A percentile compares a stretch with the other conserved stretches of the same genome.
Evolutionary conservation across 345 rosid species (phyloP).

Genomic region (Gossypium australe): DNA sequence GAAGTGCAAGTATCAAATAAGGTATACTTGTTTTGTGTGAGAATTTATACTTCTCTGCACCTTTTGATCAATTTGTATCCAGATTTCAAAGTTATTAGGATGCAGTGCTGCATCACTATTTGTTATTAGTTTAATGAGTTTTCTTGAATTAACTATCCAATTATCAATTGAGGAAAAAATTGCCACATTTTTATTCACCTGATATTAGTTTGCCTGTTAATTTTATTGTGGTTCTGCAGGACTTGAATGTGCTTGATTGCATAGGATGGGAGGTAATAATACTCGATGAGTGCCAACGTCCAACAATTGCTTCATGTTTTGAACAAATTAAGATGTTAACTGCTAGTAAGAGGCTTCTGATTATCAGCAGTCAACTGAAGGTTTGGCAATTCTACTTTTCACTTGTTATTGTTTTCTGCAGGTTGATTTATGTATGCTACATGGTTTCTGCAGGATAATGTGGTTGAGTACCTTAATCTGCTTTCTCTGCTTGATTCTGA

Average conservation of each 20-base stretch:
- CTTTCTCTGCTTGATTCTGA: slow-evolving; percentile 32
- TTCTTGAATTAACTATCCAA: not conserved
- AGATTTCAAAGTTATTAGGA: not conserved
- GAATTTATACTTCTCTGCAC: not conserved
- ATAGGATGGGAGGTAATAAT: slow-evolving; percentile 48
- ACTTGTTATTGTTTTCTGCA: slow-evolving; percentile 4
- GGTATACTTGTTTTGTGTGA: not conserved
- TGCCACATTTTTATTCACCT: not conserved
- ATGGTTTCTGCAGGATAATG: slow-evolving; percentile 36
- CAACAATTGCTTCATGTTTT: slow-evolving; percentile 21
- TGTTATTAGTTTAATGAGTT: not conserved
- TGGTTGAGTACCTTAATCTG: slow-evolving; percentile 26
- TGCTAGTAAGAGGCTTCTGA: slow-evolving; percentile 41
- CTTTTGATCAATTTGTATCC: not conserved
- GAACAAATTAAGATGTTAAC: slow-evolving; percentile 34
- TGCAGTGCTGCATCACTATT: not conserved
- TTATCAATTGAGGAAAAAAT: not conserved
- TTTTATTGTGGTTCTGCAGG: slow-evolving; percentile 34
- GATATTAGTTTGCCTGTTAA: slow-evolving; percentile 2
- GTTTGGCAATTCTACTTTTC: slow-evolving; percentile 21
- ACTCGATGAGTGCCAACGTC: slow-evolving; percentile 43
- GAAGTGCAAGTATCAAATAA: not conserved
- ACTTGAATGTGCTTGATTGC: slow-evolving; percentile 26
- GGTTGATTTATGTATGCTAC: slow-evolving; percentile 13
- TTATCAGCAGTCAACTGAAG: slow-evolving; percentile 42